phyloP scores from a whole-genome alignment of 495 filamentous ascomycete genomes.

The Collariella sp. region DNA sequence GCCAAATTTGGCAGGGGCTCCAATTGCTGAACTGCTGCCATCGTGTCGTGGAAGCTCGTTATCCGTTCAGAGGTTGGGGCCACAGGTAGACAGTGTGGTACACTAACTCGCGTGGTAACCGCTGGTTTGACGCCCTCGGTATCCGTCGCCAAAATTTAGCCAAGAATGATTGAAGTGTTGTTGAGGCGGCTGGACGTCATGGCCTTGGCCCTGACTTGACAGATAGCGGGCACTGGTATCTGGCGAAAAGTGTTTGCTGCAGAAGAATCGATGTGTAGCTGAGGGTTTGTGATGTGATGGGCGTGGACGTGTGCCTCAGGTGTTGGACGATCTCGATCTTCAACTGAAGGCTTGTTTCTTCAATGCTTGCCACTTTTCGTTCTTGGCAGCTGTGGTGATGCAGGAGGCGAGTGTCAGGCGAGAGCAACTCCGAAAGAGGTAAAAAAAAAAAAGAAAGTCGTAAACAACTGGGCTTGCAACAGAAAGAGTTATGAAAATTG shows the following conservation, averaged over 20 bases:
- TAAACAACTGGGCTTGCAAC: not conserved
- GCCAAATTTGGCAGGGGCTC: slow-evolving; percentile 29
- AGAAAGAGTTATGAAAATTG: not conserved
- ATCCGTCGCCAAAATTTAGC: slow-evolving; percentile 6
- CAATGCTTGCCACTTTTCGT: not conserved
- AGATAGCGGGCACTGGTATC: not conserved
- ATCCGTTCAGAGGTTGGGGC: not conserved
- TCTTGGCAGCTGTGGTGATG: not conserved
- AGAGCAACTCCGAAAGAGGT: not conserved
- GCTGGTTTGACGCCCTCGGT: not conserved
- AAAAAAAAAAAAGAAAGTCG: not conserved
- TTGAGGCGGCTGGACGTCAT: slow-evolving; percentile 14
- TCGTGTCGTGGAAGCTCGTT: not conserved
- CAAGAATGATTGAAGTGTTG: slow-evolving; percentile 3
- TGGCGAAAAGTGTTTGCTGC: not conserved
- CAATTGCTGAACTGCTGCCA: slow-evolving; percentile 28
- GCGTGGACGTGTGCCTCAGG: not conserved
- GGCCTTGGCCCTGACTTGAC: slow-evolving; percentile 7
- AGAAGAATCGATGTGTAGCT: not conserved
- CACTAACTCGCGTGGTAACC: not conserved
- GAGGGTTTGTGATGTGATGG: not conserved
- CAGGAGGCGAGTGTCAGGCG: not conserved
- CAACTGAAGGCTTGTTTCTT: not conserved
- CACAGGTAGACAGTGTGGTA: not conserved
- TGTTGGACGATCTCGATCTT: not conserved